phyloP scores from a whole-genome alignment of 148 eudicot genomes.

The Rhododendron simsii region DNA sequence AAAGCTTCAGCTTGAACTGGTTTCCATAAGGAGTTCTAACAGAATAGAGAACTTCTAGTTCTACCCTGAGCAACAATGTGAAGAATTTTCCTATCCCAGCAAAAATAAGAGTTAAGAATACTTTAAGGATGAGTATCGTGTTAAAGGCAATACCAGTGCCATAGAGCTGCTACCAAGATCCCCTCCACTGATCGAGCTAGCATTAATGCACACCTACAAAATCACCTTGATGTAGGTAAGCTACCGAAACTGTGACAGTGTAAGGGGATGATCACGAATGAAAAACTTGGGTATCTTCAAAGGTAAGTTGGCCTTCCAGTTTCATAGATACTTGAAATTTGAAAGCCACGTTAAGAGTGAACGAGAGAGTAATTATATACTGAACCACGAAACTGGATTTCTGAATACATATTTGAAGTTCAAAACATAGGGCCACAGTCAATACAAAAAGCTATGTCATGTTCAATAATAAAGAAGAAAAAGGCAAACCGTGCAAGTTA shows the following conservation, averaged over 20 bases:
- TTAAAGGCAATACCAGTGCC: constrained; percentile 68
- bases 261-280: too few relatives aligned
- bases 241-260: too few relatives aligned
- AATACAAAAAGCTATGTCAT: not conserved
- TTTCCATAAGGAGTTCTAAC: not conserved
- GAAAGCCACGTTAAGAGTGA: not conserved
- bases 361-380: not conserved
- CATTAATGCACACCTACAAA: constrained; percentile 50
- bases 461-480: not conserved
- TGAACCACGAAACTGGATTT: not conserved
- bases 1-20: not conserved
- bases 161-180: constrained; percentile 23
- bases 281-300: not conserved
- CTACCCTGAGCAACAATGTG: constrained; percentile 15
- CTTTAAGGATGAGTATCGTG: constrained; percentile 40
- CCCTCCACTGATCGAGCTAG: constrained; percentile 31
- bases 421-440: not conserved
- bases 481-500: not conserved
- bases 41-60: constrained; percentile 6
- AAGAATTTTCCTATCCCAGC: not conserved
- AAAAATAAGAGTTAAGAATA: not conserved
- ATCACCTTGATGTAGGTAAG: too few relatives aligned
- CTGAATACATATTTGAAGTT: not conserved
- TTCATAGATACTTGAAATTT: not conserved
- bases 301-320: not conserved